phyloP scores from a whole-genome alignment of 306 rosid genomes.

The Rosa multiflora region DNA sequence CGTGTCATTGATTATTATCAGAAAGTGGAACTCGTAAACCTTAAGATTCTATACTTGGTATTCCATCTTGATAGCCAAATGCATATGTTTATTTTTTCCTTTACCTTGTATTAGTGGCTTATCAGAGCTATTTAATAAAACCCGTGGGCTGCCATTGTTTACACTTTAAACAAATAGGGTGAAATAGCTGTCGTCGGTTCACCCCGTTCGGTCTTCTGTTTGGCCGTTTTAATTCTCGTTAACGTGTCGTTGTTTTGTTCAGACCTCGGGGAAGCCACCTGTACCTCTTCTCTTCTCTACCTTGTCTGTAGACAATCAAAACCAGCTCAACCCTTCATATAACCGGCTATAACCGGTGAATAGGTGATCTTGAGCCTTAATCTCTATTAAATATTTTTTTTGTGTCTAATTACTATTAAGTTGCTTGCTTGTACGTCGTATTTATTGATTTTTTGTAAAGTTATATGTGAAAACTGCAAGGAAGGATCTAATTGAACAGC shows the following conservation, averaged over 20 bases:
- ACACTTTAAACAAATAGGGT: neutral
- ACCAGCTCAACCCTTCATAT: neutral
- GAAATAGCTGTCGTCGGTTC: neutral
- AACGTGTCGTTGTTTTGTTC: slow-evolving; percentile 1
- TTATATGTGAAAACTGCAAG: neutral
- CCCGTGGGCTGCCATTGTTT: neutral
- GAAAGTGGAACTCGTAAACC: too few relatives aligned
- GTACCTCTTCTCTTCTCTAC: neutral
- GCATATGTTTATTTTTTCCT: too few relatives aligned
- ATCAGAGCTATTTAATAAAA: too few relatives aligned
- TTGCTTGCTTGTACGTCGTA: neutral
- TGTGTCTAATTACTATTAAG: neutral
- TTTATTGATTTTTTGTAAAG: neutral
- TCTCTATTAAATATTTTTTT: neutral
- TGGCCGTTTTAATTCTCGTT: slow-evolving; percentile 19
- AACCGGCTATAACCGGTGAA: neutral
- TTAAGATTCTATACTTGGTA: too few relatives aligned
- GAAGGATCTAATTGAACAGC: neutral
- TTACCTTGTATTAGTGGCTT: too few relatives aligned
- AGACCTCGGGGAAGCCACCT: neutral
- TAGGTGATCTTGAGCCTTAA: neutral
- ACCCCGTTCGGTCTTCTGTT: neutral
- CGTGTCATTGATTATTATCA: neutral
- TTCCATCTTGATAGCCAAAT: too few relatives aligned
- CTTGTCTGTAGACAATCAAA: neutral